Percentiles rank a stretch among this genome's conserved stretches.
Evolutionary conservation across 2,329 filamentous ascomycete species (phyloP).

Genomic region (Hypomyces rosellus): DNA sequence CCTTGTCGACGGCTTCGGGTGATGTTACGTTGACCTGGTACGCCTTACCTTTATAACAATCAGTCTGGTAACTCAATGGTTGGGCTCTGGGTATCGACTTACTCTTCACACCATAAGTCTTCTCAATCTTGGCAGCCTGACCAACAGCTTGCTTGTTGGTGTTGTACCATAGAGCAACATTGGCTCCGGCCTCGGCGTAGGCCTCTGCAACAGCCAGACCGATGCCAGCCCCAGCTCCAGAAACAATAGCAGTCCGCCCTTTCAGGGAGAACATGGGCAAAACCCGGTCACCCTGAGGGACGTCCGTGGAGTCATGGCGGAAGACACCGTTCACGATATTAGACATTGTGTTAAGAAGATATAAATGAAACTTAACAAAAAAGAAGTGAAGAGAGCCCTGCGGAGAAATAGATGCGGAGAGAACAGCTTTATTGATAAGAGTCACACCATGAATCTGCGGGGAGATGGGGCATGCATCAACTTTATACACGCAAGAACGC

Average conservation of each 20-base stretch:
- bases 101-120: conserved; percentile 63
- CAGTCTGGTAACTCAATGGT: background rate
- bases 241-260: conserved; percentile 63
- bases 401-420: background rate
- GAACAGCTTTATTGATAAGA: background rate
- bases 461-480: background rate
- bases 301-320: conserved; percentile 48
- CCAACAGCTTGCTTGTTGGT: conserved; percentile 58
- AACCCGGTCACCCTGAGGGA: conserved; percentile 44
- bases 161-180: conserved; percentile 69
- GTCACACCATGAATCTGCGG: background rate
- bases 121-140: conserved; percentile 56
- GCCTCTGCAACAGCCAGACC: conserved; percentile 58
- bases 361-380: too few relatives aligned
- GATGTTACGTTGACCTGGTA: conserved; percentile 57
- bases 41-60: conserved; percentile 14
- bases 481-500: too few relatives aligned
- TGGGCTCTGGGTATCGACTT: conserved; percentile 22
- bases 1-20: conserved; percentile 43
- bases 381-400: background rate
- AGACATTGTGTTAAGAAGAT: conserved; percentile 26
- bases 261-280: conserved; percentile 63
- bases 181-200: conserved; percentile 63
- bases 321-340: conserved; percentile 45
- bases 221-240: conserved; percentile 61